Percentiles rank a stretch among this genome's conserved stretches.
These are phyloP conservation scores for Pseudocercospora musae DNA, from an alignment of 2,329 filamentous ascomycete species.

Conservation along the genomic window DNA sequence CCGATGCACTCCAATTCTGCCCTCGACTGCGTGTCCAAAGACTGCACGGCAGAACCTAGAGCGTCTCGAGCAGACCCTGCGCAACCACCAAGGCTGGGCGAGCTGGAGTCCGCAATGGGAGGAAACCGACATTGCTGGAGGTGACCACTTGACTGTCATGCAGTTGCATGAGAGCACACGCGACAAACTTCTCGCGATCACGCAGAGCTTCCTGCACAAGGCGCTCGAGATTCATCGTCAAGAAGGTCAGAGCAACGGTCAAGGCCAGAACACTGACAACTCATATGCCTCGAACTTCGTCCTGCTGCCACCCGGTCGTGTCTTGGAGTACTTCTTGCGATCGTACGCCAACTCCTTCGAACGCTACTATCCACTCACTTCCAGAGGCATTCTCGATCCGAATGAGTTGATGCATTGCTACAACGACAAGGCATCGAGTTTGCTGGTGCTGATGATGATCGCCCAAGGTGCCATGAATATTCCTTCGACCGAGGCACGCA, in stretches of 20 bases:
- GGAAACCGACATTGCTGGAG: slow-evolving; percentile 47
- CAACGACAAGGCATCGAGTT: slow-evolving; percentile 62
- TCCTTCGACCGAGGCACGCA: slow-evolving; percentile 62
- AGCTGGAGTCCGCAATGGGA: slow-evolving; percentile 51
- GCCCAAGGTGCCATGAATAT: slow-evolving; percentile 67
- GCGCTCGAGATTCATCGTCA: slow-evolving; percentile 63
- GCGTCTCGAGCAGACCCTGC: slow-evolving; percentile 49
- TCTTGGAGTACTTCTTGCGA: slow-evolving; percentile 64
- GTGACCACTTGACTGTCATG: slow-evolving; percentile 47
- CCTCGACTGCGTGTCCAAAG: slow-evolving; percentile 49
- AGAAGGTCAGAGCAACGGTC: slow-evolving; percentile 33
- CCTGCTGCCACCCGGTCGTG: slow-evolving; percentile 62
- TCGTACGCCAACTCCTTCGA: slow-evolving; percentile 65
- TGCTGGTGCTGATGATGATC: slow-evolving; percentile 69
- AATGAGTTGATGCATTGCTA: slow-evolving; percentile 62
- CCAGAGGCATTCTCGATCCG: slow-evolving; percentile 59
- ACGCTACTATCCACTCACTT: slow-evolving; percentile 63
- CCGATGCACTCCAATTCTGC: slow-evolving; percentile 49
- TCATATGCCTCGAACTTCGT: slow-evolving; percentile 60
- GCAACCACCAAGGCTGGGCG: slow-evolving; percentile 52
- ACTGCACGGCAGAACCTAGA: slow-evolving; percentile 52
- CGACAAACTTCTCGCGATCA: slow-evolving; percentile 69
- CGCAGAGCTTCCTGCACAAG: slow-evolving; percentile 67
- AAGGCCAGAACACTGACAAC: slow-evolving; percentile 40
- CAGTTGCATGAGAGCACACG: slow-evolving; percentile 55